Evolutionary conservation across 2,329 filamentous ascomycete genomes (phyloP).

Genomic region (Stachybotrys echinatus): DNA sequence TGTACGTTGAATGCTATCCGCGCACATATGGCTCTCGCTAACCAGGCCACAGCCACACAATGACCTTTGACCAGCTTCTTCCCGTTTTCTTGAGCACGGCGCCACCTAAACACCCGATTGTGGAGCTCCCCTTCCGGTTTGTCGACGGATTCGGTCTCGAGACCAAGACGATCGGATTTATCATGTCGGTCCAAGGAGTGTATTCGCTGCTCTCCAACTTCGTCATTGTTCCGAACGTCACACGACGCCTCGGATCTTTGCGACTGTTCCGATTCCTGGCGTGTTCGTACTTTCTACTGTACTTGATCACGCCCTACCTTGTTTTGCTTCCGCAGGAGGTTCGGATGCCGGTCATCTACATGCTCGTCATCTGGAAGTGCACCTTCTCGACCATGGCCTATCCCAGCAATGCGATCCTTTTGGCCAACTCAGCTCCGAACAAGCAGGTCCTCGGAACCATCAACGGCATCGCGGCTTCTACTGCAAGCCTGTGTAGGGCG

Average conservation of each 20-base stretch:
- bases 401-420: constrained; percentile 81
- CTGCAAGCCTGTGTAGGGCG: constrained; percentile 81
- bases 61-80: constrained; percentile 91
- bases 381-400: constrained; percentile 89
- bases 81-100: constrained; percentile 82
- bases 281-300: constrained; percentile 79
- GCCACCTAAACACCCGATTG: constrained; percentile 42
- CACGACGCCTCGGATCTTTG: constrained; percentile 69
- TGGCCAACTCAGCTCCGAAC: constrained; percentile 82
- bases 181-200: constrained; percentile 82
- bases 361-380: constrained; percentile 84
- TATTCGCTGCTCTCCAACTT: constrained; percentile 87
- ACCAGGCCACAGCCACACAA: constrained; percentile 68
- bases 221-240: constrained; percentile 75
- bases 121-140: constrained; percentile 78
- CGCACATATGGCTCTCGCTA: constrained; percentile 6
- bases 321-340: constrained; percentile 71
- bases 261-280: constrained; percentile 78
- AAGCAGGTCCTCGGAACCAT: constrained; percentile 82
- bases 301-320: constrained; percentile 83
- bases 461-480: constrained; percentile 88
- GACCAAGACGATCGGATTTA: constrained; percentile 78
- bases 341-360: constrained; percentile 70
- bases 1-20: no score
- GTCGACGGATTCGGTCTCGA: constrained; percentile 78